Evolutionary conservation across 2,329 filamentous ascomycete genomes (phyloP).

Genomic region (Endoconidiophora laricicola): DNA sequence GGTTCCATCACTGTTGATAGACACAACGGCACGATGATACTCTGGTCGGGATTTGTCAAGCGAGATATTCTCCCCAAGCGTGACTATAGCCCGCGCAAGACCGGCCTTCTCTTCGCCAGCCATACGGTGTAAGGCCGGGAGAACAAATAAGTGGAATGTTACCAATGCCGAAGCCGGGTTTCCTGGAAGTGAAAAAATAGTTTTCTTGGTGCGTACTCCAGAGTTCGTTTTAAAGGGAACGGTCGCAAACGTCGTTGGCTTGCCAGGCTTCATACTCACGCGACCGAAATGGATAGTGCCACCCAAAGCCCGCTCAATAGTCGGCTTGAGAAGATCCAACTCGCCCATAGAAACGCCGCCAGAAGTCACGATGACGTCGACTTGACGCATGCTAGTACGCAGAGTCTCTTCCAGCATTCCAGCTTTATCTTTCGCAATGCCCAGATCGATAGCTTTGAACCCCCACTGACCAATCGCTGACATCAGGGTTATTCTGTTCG

Average conservation of each 20-base stretch:
- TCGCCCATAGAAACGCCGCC: constrained; percentile 98
- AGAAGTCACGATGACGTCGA: constrained; percentile 76
- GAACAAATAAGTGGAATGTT: constrained; percentile 83
- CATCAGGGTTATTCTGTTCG: constrained; percentile 76
- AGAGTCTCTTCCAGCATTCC: constrained; percentile 61
- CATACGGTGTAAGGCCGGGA: constrained; percentile 68
- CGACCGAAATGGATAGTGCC: constrained; percentile 93
- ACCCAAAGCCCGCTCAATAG: constrained; percentile 74
- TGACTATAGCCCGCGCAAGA: constrained; percentile 54
- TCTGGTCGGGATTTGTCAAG: constrained; percentile 66
- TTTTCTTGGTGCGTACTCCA: constrained; percentile 43
- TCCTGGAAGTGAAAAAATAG: constrained; percentile 79
- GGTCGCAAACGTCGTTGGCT: constrained; percentile 92
- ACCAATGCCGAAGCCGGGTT: constrained; percentile 90
- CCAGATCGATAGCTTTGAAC: constrained; percentile 67
- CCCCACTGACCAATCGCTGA: constrained; percentile 59
- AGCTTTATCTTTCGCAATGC: constrained; percentile 62
- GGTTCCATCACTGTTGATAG: constrained; percentile 45
- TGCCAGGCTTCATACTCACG: constrained; percentile 95
- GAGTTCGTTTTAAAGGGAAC: constrained; percentile 41
- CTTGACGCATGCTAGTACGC: constrained; percentile 53
- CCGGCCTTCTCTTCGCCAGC: constrained; percentile 52
- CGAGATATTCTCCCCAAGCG: constrained; percentile 53
- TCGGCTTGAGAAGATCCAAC: constrained; percentile 88
- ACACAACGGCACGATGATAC: constrained; percentile 74